Percentiles rank a stretch among this genome's conserved stretches.
phyloP scores from a whole-genome alignment of 2,329 filamentous ascomycete genomes.

The Orbilia quercus region DNA sequence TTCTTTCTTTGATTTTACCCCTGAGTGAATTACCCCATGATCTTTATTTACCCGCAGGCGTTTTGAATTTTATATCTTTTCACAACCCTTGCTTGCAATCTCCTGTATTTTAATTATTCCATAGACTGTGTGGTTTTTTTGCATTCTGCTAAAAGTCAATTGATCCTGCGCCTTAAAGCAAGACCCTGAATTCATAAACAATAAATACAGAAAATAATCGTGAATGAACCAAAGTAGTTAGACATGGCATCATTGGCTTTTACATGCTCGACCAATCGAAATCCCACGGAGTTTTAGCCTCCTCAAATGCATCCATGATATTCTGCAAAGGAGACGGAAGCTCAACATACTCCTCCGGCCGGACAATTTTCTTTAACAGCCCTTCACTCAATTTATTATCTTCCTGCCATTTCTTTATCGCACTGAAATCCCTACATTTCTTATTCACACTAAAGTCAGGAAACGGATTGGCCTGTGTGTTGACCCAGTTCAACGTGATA shows the following conservation, averaged over 20 bases:
- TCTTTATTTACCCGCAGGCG: conserved; percentile 32
- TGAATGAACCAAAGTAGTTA: too few relatives aligned
- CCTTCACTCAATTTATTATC: conserved; percentile 37
- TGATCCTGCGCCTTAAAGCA: neutral
- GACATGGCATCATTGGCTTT: too few relatives aligned
- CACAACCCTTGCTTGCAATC: neutral
- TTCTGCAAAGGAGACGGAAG: conserved; percentile 24
- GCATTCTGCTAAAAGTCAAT: conserved; percentile 35
- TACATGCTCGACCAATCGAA: conserved; percentile 51
- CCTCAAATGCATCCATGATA: conserved; percentile 43
- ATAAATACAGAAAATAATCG: too few relatives aligned
- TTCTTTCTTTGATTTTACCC: conserved; percentile 4
- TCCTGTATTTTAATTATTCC: conserved; percentile 9
- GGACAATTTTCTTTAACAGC: conserved; percentile 28
- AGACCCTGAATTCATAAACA: too few relatives aligned
- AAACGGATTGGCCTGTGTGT: conserved; percentile 61
- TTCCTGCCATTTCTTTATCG: conserved; percentile 43
- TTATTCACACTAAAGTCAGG: conserved; percentile 62
- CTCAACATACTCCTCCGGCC: conserved; percentile 32
- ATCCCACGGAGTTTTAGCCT: conserved; percentile 45
- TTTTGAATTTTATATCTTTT: conserved; percentile 25
- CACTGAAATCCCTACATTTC: conserved; percentile 61
- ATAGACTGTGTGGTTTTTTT: conserved; percentile 29
- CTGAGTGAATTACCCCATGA: neutral
- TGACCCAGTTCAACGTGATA: conserved; percentile 62